Evolutionary conservation across 495 filamentous ascomycete genomes (phyloP).

Genomic region (Xylaria castorea): DNA sequence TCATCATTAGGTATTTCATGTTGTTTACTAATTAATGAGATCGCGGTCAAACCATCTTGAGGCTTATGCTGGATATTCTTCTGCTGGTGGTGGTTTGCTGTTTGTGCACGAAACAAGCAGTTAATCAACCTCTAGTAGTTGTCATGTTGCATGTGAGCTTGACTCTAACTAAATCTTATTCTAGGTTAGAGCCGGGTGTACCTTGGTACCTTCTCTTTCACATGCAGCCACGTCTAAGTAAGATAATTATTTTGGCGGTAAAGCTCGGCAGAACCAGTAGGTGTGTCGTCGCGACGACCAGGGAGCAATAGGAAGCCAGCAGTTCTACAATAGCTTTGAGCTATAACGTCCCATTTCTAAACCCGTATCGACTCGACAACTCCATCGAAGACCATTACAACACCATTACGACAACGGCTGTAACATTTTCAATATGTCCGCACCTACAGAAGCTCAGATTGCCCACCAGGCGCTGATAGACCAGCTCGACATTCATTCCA

Average conservation of each 20-base stretch:
- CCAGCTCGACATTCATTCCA: constrained; percentile 81
- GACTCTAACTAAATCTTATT: background rate
- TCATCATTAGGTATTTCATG: background rate
- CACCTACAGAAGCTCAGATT: constrained; percentile 49
- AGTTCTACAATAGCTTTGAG: background rate
- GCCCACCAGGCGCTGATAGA: constrained; percentile 72
- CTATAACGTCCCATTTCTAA: constrained; percentile 5
- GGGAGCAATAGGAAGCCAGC: background rate
- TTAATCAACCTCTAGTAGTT: no score
- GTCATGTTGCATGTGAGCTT: no score
- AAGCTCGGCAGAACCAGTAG: background rate
- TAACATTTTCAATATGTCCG: constrained; percentile 32
- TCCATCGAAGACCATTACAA: constrained; percentile 17
- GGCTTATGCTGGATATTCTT: background rate
- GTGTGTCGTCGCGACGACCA: background rate
- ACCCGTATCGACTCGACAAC: background rate
- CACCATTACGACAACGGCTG: constrained; percentile 6
- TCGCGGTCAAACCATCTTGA: constrained; percentile 13
- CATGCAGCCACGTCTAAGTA: background rate
- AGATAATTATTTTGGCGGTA: background rate
- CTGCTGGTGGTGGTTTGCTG: background rate
- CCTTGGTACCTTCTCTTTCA: background rate
- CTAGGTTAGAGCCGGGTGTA: background rate
- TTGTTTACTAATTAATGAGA: background rate
- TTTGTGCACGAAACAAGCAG: background rate